phyloP scores from a whole-genome alignment of 176 grass and related monocot species.

The Echinochloa phyllopogon region DNA sequence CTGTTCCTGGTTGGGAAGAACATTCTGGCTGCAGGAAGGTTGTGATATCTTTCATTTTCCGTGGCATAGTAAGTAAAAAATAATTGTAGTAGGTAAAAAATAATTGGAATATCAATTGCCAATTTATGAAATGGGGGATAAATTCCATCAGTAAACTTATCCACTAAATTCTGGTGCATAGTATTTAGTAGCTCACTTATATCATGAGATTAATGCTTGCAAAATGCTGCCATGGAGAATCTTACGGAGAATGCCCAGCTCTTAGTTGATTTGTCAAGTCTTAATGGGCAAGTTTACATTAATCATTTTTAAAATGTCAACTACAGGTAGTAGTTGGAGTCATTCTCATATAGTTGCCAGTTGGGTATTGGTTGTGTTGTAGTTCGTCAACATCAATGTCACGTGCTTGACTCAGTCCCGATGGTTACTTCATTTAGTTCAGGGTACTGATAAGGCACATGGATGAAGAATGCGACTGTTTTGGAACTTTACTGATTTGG shows the following conservation, averaged over 20 bases:
- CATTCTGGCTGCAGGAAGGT: not conserved
- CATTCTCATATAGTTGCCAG: not conserved
- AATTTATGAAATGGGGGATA: not conserved
- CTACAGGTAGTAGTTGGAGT: not conserved
- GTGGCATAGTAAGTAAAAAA: not conserved
- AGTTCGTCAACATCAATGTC: not conserved
- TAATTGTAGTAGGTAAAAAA: not conserved
- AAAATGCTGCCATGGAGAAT: not conserved
- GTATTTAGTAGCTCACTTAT: not conserved
- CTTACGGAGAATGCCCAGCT: not conserved
- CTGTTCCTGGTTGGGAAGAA: not conserved
- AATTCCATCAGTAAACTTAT: not conserved
- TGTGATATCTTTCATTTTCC: slow-evolving; percentile 24
- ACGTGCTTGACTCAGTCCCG: not conserved
- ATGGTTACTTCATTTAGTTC: not conserved
- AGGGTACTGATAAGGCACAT: not conserved
- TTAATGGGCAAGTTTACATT: not conserved
- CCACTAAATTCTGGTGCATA: not conserved
- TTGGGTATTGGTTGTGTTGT: not conserved
- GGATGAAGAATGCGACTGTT: not conserved
- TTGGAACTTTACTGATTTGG: not conserved
- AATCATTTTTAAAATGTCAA: not conserved
- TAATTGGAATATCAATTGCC: not conserved
- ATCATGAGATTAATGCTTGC: not conserved
- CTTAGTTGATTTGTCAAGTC: not conserved